These are phyloP conservation scores for Mycena capillaripes DNA, from an alignment of 768 basidiomycete species.

Conservation along the genomic window DNA sequence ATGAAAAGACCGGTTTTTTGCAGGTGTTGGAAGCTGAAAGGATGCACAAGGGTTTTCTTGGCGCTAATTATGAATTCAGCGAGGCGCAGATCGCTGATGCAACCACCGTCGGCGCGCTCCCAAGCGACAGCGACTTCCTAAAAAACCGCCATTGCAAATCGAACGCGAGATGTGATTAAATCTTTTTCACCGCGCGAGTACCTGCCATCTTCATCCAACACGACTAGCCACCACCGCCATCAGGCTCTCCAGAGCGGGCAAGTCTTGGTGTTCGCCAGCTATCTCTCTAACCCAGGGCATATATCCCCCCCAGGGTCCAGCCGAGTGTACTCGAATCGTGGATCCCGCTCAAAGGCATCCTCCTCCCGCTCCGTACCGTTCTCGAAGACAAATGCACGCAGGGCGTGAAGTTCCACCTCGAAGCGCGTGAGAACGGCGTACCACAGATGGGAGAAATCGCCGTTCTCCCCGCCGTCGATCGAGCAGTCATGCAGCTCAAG, in stretches of 20 bases:
- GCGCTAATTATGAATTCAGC: too few relatives aligned
- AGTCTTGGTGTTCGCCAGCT: not conserved
- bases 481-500: not conserved
- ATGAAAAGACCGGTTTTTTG: too few relatives aligned
- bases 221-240: constrained; percentile 47
- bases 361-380: not conserved
- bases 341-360: not conserved
- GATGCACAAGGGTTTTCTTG: too few relatives aligned
- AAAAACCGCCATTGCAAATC: too few relatives aligned
- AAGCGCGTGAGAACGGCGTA: constrained; percentile 1
- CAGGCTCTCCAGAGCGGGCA: not conserved
- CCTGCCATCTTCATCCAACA: too few relatives aligned
- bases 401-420: not conserved
- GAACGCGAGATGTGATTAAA: too few relatives aligned
- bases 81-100: too few relatives aligned
- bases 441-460: constrained; percentile 10
- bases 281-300: not conserved
- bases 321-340: constrained; percentile 4
- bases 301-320: not conserved
- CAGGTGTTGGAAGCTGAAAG: too few relatives aligned
- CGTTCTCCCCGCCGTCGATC: not conserved
- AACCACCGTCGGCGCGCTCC: too few relatives aligned
- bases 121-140: too few relatives aligned
- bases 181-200: too few relatives aligned
- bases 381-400: not conserved